Conservation (phyloP, 805 yeast species). For the Yarrowia sp. region DNA sequence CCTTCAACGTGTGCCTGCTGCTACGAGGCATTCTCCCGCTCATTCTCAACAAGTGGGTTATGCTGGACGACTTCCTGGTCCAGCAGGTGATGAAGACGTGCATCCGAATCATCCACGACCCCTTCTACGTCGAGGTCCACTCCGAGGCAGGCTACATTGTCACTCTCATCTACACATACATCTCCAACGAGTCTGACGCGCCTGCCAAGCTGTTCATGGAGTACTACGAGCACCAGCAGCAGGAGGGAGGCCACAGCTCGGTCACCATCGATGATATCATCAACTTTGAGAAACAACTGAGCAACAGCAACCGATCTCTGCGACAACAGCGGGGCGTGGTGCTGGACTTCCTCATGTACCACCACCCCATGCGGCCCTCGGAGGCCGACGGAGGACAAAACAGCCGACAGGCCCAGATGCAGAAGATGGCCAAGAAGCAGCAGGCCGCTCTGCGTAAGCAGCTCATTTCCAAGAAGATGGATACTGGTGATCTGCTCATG, state of each 20-base stretch:
- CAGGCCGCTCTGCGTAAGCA: constrained; percentile 41
- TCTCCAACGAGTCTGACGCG: constrained; percentile 53
- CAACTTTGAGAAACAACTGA: constrained; percentile 67
- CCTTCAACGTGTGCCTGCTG: constrained; percentile 85
- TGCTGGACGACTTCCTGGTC: constrained; percentile 73
- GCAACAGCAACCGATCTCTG: constrained; percentile 64
- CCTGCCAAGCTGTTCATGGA: constrained; percentile 58
- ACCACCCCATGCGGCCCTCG: constrained; percentile 54
- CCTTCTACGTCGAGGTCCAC: constrained; percentile 83
- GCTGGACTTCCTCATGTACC: constrained; percentile 72
- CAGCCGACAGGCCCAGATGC: constrained; percentile 51
- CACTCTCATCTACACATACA: constrained; percentile 65
- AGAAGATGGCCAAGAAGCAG: constrained; percentile 40
- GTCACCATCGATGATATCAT: constrained; percentile 64
- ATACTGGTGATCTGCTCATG: constrained; percentile 44
- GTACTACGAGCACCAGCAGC: constrained; percentile 29
- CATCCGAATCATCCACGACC: constrained; percentile 70
- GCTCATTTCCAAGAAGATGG: constrained; percentile 42
- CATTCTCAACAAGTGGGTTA: constrained; percentile 70
- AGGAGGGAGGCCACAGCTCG: constrained; percentile 1
- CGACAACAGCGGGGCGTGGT: constrained; percentile 83
- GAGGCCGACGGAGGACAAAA: constrained; percentile 52
- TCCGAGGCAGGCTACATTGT: constrained; percentile 91
- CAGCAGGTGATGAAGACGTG: constrained; percentile 74
- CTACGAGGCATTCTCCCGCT: constrained; percentile 76